Percentiles rank a stretch among this genome's conserved stretches.
Conservation (phyloP, 192 early-diverging fungal genomes). For the Linnemannia schmuckeri region DNA sequence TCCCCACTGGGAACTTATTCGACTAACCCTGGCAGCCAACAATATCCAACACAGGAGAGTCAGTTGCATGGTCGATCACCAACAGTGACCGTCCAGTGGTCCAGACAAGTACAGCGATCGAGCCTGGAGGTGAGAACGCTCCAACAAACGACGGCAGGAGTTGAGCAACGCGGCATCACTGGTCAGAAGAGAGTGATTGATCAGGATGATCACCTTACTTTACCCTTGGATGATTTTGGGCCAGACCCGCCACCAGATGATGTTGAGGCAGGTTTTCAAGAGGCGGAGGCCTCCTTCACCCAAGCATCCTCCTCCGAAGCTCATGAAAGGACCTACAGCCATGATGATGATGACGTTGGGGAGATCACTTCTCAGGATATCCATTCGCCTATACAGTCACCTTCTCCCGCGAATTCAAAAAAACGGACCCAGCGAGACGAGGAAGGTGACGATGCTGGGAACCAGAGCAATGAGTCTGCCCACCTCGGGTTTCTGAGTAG, state of each 20-base stretch:
- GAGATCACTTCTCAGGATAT: constrained; percentile 13
- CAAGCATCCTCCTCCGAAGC: not conserved
- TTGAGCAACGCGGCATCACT: no score
- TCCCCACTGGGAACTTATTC: not conserved
- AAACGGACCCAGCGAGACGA: not conserved
- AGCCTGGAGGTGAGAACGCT: not conserved
- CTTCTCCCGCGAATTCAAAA: not conserved
- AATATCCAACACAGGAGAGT: constrained; percentile 3
- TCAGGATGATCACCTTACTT: constrained; percentile 14
- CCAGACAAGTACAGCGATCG: not conserved
- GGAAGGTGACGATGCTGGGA: not conserved
- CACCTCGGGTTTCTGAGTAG: constrained; percentile 17
- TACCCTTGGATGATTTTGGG: constrained; percentile 15
- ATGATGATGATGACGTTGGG: not conserved
- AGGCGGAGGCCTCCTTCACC: not conserved
- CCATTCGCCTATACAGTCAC: not conserved
- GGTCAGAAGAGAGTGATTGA: not conserved
- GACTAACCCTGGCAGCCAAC: not conserved
- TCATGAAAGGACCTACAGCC: not conserved
- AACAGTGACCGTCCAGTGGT: not conserved
- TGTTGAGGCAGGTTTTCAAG: constrained; percentile 17
- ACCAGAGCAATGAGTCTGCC: not conserved
- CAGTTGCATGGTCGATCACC: not conserved
- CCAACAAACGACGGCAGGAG: not conserved
- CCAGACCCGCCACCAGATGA: constrained; percentile 16